These are phyloP conservation scores for Entomortierella parvispora DNA, from an alignment of 192 early-diverging fungal species.

Conservation along the genomic window DNA sequence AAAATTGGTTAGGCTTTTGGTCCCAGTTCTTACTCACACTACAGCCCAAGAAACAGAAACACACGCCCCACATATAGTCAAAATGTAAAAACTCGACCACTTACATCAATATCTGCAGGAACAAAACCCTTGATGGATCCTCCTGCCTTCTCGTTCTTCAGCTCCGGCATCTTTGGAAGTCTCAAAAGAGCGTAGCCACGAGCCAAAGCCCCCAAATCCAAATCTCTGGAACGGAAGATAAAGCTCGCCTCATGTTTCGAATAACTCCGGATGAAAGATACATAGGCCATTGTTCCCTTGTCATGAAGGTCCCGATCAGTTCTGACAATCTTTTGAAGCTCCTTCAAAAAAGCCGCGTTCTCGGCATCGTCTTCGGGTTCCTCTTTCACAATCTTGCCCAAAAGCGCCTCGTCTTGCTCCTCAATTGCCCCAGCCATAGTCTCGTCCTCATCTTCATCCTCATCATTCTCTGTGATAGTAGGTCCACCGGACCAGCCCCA, in stretches of 20 bases:
- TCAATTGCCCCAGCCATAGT: background rate
- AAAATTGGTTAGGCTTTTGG: constrained; percentile 14
- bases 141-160: constrained; percentile 64
- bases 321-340: constrained; percentile 64
- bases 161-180: constrained; percentile 95
- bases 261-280: constrained; percentile 91
- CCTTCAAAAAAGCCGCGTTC: constrained; percentile 62
- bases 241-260: constrained; percentile 92
- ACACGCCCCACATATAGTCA: background rate
- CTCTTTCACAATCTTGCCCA: constrained; percentile 25
- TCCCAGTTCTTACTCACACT: background rate
- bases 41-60: background rate
- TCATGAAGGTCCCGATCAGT: constrained; percentile 86
- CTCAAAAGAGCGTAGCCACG: constrained; percentile 82
- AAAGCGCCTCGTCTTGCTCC: constrained; percentile 18
- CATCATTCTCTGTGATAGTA: constrained; percentile 43
- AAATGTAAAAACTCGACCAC: constrained; percentile 15
- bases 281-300: constrained; percentile 85
- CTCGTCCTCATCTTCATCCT: constrained; percentile 15
- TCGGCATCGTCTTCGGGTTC: constrained; percentile 55
- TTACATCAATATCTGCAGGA: constrained; percentile 56
- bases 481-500: constrained; percentile 62
- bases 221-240: constrained; percentile 89
- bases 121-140: constrained; percentile 55
- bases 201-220: constrained; percentile 83